These are phyloP conservation scores for Hericium coralloides DNA, from an alignment of 768 basidiomycete genomes.

Conservation along the genomic window DNA sequence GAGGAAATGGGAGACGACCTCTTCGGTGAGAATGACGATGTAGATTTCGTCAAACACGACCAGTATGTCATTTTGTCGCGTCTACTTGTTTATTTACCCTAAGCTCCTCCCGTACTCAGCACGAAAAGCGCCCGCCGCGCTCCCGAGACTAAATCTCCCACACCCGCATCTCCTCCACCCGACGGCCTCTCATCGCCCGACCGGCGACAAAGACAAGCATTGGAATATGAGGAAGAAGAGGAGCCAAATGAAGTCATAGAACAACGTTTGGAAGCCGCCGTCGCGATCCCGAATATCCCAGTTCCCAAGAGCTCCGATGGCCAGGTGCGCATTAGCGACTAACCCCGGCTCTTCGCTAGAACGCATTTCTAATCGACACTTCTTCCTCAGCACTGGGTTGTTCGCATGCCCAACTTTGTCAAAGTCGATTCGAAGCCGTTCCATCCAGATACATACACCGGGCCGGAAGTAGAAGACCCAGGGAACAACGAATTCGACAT, in stretches of 20 bases:
- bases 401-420: conserved; percentile 91
- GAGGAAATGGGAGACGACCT: conserved; percentile 58
- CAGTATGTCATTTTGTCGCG: conserved; percentile 29
- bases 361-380: conserved; percentile 1
- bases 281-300: conserved; percentile 82
- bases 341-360: conserved; percentile 1
- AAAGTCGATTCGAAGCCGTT: conserved; percentile 86
- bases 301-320: conserved; percentile 74
- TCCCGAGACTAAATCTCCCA: conserved; percentile 16
- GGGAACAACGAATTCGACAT: conserved; percentile 62
- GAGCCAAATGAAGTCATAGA: conserved; percentile 47
- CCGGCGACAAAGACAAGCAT: conserved; percentile 46
- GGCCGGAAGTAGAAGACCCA: conserved; percentile 72
- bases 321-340: conserved; percentile 43
- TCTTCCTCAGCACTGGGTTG: conserved; percentile 77
- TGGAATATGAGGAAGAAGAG: conserved; percentile 79
- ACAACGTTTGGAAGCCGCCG: conserved; percentile 54
- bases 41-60: conserved; percentile 37
- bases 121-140: conserved; percentile 9
- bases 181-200: conserved; percentile 60
- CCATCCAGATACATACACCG: conserved; percentile 77
- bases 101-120: background rate
- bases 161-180: conserved; percentile 23
- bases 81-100: background rate
- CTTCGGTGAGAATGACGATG: conserved; percentile 64